Conservation (phyloP, 2,329 filamentous ascomycete species). For the Alternaria longipes region DNA sequence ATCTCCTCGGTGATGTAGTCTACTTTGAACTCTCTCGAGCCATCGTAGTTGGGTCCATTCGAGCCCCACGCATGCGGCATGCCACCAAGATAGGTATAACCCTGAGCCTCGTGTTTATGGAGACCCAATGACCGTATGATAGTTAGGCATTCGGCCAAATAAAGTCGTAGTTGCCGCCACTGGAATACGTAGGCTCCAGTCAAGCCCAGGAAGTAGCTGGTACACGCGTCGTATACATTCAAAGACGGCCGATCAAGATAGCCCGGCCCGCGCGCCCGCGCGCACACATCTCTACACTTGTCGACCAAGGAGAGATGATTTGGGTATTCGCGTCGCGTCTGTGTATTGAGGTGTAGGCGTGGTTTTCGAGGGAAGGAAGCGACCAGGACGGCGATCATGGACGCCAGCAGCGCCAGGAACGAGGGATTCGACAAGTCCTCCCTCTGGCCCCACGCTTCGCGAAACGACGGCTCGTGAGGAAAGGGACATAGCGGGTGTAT, state of each 20-base stretch:
- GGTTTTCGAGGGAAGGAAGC: conserved; percentile 79
- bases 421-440: conserved; percentile 72
- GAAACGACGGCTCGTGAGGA: conserved; percentile 80
- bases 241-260: conserved; percentile 64
- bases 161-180: conserved; percentile 72
- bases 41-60: conserved; percentile 48
- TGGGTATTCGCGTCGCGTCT: conserved; percentile 72
- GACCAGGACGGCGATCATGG: conserved; percentile 78
- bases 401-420: conserved; percentile 75
- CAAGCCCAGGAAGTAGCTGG: conserved; percentile 78
- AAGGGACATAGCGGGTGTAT: conserved; percentile 81
- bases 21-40: conserved; percentile 48
- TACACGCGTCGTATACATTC: conserved; percentile 70
- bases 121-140: conserved; percentile 74
- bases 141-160: conserved; percentile 75
- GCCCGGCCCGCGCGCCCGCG: conserved; percentile 70
- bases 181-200: conserved; percentile 73
- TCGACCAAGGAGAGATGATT: conserved; percentile 75
- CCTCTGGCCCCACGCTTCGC: conserved; percentile 71
- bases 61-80: conserved; percentile 48
- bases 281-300: conserved; percentile 74
- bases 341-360: conserved; percentile 72
- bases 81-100: conserved; percentile 50
- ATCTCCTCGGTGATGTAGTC: conserved; percentile 63
- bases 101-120: conserved; percentile 62